Base-by-base conservation (phyloP, 352 stramenopile species). In the Discostella stelligera region DNA sequence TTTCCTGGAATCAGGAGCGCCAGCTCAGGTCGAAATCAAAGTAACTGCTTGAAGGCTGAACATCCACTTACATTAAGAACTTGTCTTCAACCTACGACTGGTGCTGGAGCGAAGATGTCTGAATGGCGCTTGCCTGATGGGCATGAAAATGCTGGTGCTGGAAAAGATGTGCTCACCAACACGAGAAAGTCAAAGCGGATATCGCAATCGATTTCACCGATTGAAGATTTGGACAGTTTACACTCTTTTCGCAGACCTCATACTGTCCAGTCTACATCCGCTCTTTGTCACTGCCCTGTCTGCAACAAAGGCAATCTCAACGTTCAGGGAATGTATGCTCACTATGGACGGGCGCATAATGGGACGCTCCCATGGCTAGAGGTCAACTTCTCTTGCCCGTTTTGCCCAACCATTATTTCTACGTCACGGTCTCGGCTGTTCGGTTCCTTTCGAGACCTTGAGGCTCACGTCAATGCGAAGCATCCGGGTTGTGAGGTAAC, bases 241-340 rank as follows among this genome's bases (percentile, higher is more conserved):
- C 21, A 14, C 32, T 67, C 70, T 78, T 61, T 61, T 53, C 44
- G 23, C 61, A 18, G 13, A 65, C 13, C 37, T 67, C 21, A 50
- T 30, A 37, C 46, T 21, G 21, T 0, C 37, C 37, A 14, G 37
- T 71, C 72, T 16, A 80, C 74, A 58, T 75, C 74, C 53, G 74
- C 68, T 66, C 23, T 86, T 5, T 86, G 79, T 30, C 77, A 83
- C 52, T 86, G 79, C 18, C 62, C 66, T 32, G 56, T 67, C 23
- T 86, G 79, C 25, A 72, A 74, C 21, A 85, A 62, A 41, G 32
- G 71, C 23, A 52, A 79, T 18, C 66, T 86, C 2, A 79, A 71
- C 39, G 64, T 82, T 46, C 79, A 86, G 68, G 79, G 79, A 5
- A 77, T 86, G 52, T 83, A 83, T 75, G 74, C 79, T 52, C 79